Percentiles rank a stretch among this genome's conserved stretches.
phyloP scores from a whole-genome alignment of 78 protist species.

The Monosiga brevicollis region DNA sequence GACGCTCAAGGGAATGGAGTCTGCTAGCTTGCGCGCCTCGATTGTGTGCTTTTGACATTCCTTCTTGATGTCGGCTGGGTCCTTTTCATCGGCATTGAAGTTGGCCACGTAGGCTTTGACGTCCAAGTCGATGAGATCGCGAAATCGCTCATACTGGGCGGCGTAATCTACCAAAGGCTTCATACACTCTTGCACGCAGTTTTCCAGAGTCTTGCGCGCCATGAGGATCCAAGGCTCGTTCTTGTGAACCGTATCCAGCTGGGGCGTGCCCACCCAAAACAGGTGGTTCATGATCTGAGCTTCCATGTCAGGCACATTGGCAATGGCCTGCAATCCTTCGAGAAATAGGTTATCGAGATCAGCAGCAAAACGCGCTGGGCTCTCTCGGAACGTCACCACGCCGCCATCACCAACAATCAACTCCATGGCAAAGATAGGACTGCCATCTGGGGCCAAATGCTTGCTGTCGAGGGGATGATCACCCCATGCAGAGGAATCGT shows the following conservation, averaged over 20 bases:
- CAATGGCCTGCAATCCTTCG: slow-evolving; percentile 4
- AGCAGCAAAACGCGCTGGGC: slow-evolving; percentile 4
- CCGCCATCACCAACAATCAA: slow-evolving; percentile 20
- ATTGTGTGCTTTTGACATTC: not conserved
- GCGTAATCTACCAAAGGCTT: slow-evolving; percentile 14
- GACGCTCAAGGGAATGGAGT: slow-evolving; percentile 16
- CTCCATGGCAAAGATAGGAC: slow-evolving; percentile 51
- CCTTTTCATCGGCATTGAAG: not conserved
- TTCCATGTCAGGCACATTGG: slow-evolving; percentile 57
- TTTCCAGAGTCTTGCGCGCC: slow-evolving; percentile 2
- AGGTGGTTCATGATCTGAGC: slow-evolving; percentile 38
- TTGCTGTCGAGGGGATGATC: not conserved
- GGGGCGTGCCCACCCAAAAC: slow-evolving; percentile 42
- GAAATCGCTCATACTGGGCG: slow-evolving; percentile 4
- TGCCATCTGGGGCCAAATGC: not conserved
- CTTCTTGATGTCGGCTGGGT: slow-evolving; percentile 1
- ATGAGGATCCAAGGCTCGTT: not conserved
- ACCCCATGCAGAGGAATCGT: not conserved
- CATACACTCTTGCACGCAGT: not conserved
- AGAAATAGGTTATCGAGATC: slow-evolving; percentile 21
- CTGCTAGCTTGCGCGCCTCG: not conserved
- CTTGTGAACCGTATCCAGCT: slow-evolving; percentile 13
- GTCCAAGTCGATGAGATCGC: slow-evolving; percentile 6
- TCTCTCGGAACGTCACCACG: not conserved
- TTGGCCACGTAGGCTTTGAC: not conserved